Conservation (phyloP, 176 grass and related monocot genomes). For the Thalia dealbata region DNA sequence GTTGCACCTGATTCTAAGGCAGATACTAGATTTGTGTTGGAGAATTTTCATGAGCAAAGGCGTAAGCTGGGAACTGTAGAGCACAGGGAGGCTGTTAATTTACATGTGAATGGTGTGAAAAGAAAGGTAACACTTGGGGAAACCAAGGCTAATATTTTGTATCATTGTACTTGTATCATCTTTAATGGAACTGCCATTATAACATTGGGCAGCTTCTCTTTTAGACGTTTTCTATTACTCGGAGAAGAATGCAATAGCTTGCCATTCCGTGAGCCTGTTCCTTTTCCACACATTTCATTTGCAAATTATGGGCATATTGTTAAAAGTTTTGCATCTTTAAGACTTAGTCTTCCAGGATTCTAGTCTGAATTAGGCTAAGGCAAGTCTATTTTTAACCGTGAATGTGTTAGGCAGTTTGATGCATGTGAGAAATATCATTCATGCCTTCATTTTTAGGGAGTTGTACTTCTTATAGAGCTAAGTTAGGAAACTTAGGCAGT, state of each 20-base stretch:
- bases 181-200: constrained; percentile 28
- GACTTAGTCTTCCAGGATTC: background rate
- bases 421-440: background rate
- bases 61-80: constrained; percentile 29
- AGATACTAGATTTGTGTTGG: constrained; percentile 37
- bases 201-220: constrained; percentile 14
- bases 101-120: constrained; percentile 45
- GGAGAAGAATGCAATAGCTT: constrained; percentile 12
- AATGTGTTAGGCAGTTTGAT: background rate
- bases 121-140: constrained; percentile 79
- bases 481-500: background rate
- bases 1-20: constrained; percentile 25
- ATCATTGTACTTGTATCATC: constrained; percentile 24
- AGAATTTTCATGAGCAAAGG: constrained; percentile 34
- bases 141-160: constrained; percentile 39
- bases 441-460: background rate
- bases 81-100: constrained; percentile 27
- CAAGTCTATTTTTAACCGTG: background rate
- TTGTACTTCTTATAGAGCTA: background rate
- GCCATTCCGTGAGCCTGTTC: constrained; percentile 14
- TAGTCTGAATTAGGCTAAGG: background rate
- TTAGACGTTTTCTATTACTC: constrained; percentile 12
- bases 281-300: constrained; percentile 3
- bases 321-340: background rate
- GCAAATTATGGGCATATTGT: background rate